Base-by-base conservation (phyloP, 768 basidiomycete species). In the Mycena indigotica region DNA sequence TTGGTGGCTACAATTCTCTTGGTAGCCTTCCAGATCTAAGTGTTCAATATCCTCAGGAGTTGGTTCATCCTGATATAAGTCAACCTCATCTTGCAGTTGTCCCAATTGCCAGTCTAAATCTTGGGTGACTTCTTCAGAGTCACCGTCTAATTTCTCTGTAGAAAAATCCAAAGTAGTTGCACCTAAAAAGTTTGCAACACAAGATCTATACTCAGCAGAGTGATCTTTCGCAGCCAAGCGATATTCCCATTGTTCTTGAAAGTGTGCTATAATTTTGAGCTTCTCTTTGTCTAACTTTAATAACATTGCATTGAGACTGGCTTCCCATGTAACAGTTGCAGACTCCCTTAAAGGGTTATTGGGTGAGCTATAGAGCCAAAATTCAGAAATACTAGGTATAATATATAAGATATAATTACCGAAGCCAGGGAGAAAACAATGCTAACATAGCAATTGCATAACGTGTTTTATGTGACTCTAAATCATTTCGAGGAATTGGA, bases 231-330 rank as follows among this genome's bases (percentile, higher is more conserved):
- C 58, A 0, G 62, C 62, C 1, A 48, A 15, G 10, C 52, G 40
- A n/a, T 55, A 60, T 39, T 63, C 58, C 55, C 58, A 63, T 29
- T 56, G 48, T 28, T 60, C 58, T 25, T 63, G 58, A 24, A 63
- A 28, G 24, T 54, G 55, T 17, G 50, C 55, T 0, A 63, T 57
- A 6, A 63, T 39, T 13, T 26, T 23, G 16, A 50, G 3, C 28
- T 50, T 53, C 4, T 28, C 44, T 8, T 39, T 6, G 5, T n/a
- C n/a, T n/a, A n/a, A n/a, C n/a, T n/a, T n/a, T n/a, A n/a, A n/a
- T n/a, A n/a, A n/a, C n/a, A n/a, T n/a, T n/a, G n/a, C n/a, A n/a
- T n/a, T n/a, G n/a, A n/a, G n/a, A n/a, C n/a, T n/a, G n/a, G n/a
- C n/a, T n/a, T 15, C 24, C 55, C 51, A 63, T 3, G 46, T 25